Conservation (phyloP, 2,329 filamentous ascomycete species). For the Fusarium albosuccineum region DNA sequence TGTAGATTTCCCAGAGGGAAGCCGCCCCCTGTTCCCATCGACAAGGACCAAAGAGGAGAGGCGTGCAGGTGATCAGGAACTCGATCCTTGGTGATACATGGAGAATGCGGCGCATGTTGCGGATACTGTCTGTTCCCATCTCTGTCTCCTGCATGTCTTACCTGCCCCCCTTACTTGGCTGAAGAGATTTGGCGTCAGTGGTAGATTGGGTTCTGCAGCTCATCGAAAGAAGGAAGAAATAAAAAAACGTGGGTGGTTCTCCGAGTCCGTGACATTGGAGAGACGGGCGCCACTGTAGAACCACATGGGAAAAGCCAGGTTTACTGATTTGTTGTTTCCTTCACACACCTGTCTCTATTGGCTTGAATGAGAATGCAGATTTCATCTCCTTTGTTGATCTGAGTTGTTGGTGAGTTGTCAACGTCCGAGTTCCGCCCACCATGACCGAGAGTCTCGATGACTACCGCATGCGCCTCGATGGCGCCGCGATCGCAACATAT, state of each 20-base stretch:
- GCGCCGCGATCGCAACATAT: slow-evolving; percentile 5
- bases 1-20: no score
- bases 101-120: neutral
- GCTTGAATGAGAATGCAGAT: neutral
- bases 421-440: neutral
- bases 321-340: no score
- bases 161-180: neutral
- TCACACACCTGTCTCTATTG: neutral
- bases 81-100: no score
- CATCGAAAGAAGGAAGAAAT: neutral
- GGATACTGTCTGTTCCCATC: neutral
- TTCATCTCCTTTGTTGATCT: neutral
- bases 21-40: no score
- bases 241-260: no score
- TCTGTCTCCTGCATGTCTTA: no score
- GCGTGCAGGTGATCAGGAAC: no score
- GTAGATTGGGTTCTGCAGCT: neutral
- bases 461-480: slow-evolving; percentile 2
- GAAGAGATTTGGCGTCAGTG: neutral
- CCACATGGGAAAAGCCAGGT: no score
- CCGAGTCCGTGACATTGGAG: neutral
- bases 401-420: neutral
- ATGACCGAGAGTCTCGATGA: slow-evolving; percentile 1
- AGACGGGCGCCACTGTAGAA: no score
- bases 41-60: neutral